Evolutionary conservation across 345 rosid genomes (phyloP), one percentile per base, ranked within the genome.

Genomic region (Linum usitatissimum): DNA sequence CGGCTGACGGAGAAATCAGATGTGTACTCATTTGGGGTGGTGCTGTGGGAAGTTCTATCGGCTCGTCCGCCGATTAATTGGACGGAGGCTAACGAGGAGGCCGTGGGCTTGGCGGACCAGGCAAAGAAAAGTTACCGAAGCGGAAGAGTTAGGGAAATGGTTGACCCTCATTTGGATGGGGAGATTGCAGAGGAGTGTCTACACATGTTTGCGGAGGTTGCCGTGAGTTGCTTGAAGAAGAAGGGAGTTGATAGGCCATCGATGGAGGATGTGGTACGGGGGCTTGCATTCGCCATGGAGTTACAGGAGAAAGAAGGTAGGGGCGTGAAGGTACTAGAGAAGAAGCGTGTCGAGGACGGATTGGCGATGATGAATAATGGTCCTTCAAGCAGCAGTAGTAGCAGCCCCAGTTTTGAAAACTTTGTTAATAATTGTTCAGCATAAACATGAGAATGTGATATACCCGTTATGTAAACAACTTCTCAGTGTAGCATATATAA

Each of bases 11-110:
- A 76, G 51, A 76, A 76, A 64, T 73, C 75, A 0, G 75, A 77
- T 53, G 75, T 77, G 1, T 73, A 70, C 61, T 73, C 80, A 5
- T 70, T 70, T 4, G 80, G 80, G 3, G 77, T 73, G 12, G 75
- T 73, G 14, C 23, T 76, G 30, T 64, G 66, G 0, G 80, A 76
- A 42, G 62, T 69, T 2, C 5, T 71, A 15, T 66, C 69, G 19
- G 77, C 68, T 21, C 20, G 68, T 38, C 71, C 74, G 6, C 45
- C 73, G 1, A 23, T 70, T 0, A 51, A 49, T 36, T 55, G 20
- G 14, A 39, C 30, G 12, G 30, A 30, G 21, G 30, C 31, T 0
- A 42, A 64, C 10, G 40, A 57, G 59, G 48, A 67, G 39, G 55
- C 45, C 19, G 60, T 55, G 40, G 66, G 55, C 59, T 19, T 74